phyloP scores from a whole-genome alignment of 2,329 filamentous ascomycete genomes.

The Lithohypha guttulata region DNA sequence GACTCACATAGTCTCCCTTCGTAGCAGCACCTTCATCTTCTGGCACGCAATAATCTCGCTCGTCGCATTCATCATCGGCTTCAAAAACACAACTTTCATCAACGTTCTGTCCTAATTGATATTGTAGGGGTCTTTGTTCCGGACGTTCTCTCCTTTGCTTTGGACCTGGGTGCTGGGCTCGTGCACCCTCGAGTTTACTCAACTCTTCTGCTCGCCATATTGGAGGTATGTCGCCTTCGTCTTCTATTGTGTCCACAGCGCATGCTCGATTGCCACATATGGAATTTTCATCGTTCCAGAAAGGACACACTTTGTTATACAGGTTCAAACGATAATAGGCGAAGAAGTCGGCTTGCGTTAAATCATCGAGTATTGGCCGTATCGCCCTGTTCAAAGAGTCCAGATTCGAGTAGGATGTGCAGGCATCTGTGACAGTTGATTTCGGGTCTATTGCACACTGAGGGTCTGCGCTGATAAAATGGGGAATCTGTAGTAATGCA shows the following conservation, averaged over 20 bases:
- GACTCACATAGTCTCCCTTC: slow-evolving; percentile 93
- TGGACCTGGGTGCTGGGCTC: slow-evolving; percentile 76
- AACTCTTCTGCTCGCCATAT: slow-evolving; percentile 89
- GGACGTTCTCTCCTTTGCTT: slow-evolving; percentile 58
- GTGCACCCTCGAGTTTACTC: slow-evolving; percentile 82
- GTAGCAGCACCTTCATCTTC: slow-evolving; percentile 79
- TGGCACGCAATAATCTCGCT: slow-evolving; percentile 90
- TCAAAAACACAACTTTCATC: slow-evolving; percentile 95
- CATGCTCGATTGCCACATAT: slow-evolving; percentile 97
- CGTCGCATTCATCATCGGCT: slow-evolving; percentile 93
- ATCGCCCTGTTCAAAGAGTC: slow-evolving; percentile 71
- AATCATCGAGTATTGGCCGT: slow-evolving; percentile 63
- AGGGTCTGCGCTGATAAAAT: slow-evolving; percentile 14
- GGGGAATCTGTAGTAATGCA: slow-evolving; percentile 12
- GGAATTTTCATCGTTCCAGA: slow-evolving; percentile 86
- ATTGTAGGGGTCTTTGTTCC: slow-evolving; percentile 64
- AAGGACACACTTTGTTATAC: slow-evolving; percentile 88
- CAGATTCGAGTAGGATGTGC: slow-evolving; percentile 83
- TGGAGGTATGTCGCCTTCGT: slow-evolving; percentile 83
- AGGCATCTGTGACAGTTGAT: slow-evolving; percentile 85
- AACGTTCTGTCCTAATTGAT: slow-evolving; percentile 71
- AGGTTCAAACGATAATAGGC: slow-evolving; percentile 93
- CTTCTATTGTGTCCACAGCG: slow-evolving; percentile 86
- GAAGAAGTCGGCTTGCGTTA: slow-evolving; percentile 93
- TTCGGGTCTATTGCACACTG: slow-evolving; percentile 57